Percentiles rank a stretch among this genome's conserved stretches.
Conservation (phyloP, 2,329 filamentous ascomycete genomes). For the Malbranchea cinnamomea region DNA sequence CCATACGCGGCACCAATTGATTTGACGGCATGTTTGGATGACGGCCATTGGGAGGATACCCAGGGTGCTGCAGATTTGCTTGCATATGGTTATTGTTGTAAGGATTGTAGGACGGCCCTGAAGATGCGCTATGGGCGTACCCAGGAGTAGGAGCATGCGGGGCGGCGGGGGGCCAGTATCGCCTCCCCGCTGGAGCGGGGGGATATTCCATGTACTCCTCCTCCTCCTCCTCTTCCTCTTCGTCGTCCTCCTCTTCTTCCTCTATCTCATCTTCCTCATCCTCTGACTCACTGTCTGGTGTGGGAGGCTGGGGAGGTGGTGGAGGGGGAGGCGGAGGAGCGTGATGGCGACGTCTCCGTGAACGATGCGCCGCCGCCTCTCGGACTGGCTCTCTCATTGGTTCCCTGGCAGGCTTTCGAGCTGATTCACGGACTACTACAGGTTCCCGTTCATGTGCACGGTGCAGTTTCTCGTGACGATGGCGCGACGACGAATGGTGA, state of each 20-base stretch:
- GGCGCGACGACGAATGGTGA: conserved; percentile 23
- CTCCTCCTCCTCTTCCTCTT: conserved; percentile 18
- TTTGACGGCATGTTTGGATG: conserved; percentile 14
- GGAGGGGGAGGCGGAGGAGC: conserved; percentile 17
- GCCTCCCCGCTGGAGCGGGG: conserved; percentile 20
- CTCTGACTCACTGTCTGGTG: too few species aligned
- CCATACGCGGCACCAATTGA: conserved; percentile 11
- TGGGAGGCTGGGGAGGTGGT: conserved; percentile 33
- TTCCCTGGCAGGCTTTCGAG: too few species aligned
- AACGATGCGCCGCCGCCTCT: conserved; percentile 22
- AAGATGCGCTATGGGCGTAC: conserved; percentile 28
- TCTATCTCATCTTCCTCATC: neutral
- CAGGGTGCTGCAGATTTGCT: conserved; percentile 11
- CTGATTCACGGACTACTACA: neutral
- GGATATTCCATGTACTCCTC: conserved; percentile 45
- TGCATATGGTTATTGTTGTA: conserved; percentile 13
- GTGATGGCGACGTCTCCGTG: conserved; percentile 30
- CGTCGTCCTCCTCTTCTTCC: conserved; percentile 4
- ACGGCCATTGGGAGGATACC: conserved; percentile 12
- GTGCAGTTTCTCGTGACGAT: conserved; percentile 8
- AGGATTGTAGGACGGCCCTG: conserved; percentile 23
- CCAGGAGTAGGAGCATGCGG: conserved; percentile 16
- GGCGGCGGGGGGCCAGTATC: conserved; percentile 18
- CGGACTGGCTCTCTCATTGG: conserved; percentile 23
- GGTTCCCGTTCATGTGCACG: neutral